These are phyloP conservation scores for Teratosphaeria viscida DNA, from an alignment of 2,329 filamentous ascomycete species.

Conservation along the genomic window DNA sequence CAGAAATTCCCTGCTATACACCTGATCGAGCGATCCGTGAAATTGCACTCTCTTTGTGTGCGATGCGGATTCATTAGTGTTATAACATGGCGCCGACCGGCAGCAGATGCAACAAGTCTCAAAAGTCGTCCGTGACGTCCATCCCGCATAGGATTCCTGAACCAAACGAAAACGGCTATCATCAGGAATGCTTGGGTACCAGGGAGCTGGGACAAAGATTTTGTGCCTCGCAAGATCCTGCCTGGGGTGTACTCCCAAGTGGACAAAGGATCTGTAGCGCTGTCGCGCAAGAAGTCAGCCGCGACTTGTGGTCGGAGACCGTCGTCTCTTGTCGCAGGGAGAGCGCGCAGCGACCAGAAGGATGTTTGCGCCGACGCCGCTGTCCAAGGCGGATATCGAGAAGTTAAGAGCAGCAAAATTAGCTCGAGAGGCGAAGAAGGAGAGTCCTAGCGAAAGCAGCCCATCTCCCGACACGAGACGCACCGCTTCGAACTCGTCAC, in stretches of 20 bases:
- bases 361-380: conserved; percentile 4
- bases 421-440: not conserved
- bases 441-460: not conserved
- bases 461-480: not conserved
- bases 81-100: not conserved
- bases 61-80: not conserved
- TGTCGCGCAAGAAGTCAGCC: not conserved
- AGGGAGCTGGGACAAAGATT: conserved; percentile 4
- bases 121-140: not conserved
- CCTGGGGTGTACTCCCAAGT: not conserved
- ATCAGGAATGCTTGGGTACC: conserved; percentile 11
- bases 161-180: not conserved
- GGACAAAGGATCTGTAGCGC: conserved; percentile 3
- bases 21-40: not conserved
- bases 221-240: conserved; percentile 10
- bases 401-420: conserved; percentile 1
- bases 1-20: not conserved
- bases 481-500: not conserved
- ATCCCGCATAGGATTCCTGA: not conserved
- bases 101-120: not conserved
- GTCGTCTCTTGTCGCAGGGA: not conserved
- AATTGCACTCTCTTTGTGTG: not conserved
- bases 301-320: not conserved
- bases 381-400: conserved; percentile 7
- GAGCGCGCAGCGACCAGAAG: not conserved